These are phyloP conservation scores for Alternaria brassicicola DNA, from an alignment of 2,329 filamentous ascomycete species.

Conservation along the genomic window DNA sequence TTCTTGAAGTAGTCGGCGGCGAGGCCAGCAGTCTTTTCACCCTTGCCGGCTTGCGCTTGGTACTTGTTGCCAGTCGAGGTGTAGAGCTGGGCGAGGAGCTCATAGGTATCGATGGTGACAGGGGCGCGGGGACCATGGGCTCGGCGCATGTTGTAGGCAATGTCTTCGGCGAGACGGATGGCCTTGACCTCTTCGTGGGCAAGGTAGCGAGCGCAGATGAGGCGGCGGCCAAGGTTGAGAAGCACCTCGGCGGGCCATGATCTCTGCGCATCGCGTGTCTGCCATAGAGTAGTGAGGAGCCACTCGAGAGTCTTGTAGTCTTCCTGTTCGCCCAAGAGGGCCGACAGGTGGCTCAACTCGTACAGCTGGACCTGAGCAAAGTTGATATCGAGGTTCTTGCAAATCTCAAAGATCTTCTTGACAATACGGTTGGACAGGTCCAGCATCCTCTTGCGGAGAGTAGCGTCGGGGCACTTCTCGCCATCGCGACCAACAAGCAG, in stretches of 20 bases:
- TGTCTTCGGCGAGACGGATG: slow-evolving; percentile 57
- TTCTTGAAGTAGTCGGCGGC: slow-evolving; percentile 51
- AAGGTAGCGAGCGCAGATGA: slow-evolving; percentile 60
- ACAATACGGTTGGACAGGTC: slow-evolving; percentile 51
- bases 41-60: slow-evolving; percentile 44
- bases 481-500: slow-evolving; percentile 41
- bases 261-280: slow-evolving; percentile 42
- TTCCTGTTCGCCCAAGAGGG: slow-evolving; percentile 53
- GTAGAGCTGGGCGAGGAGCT: slow-evolving; percentile 58
- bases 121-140: slow-evolving; percentile 58
- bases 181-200: slow-evolving; percentile 52
- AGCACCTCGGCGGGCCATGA: slow-evolving; percentile 50
- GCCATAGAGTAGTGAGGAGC: slow-evolving; percentile 48
- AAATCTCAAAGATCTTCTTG: slow-evolving; percentile 50
- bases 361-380: slow-evolving; percentile 50
- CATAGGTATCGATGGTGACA: slow-evolving; percentile 57
- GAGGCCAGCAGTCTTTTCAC: slow-evolving; percentile 43
- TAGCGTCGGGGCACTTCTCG: slow-evolving; percentile 39
- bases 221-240: slow-evolving; percentile 59
- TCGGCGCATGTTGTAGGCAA: slow-evolving; percentile 62
- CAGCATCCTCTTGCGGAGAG: slow-evolving; percentile 49
- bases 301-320: slow-evolving; percentile 53
- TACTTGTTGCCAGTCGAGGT: slow-evolving; percentile 50
- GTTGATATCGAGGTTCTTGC: slow-evolving; percentile 51
- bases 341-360: slow-evolving; percentile 53